Evolutionary conservation across 2,329 filamentous ascomycete species (phyloP).

Genomic region (Penicillium sp.): DNA sequence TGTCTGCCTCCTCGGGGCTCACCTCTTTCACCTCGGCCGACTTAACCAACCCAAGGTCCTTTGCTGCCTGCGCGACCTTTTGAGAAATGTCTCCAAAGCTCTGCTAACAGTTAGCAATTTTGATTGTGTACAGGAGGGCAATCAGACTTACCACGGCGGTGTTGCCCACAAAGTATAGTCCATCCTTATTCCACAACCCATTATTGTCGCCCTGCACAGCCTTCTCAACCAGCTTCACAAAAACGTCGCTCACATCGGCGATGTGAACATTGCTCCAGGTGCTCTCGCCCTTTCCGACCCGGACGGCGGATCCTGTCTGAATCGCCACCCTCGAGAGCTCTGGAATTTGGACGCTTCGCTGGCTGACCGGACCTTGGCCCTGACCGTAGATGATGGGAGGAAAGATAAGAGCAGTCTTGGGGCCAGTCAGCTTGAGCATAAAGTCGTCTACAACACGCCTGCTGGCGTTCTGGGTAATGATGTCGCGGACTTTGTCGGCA

Average conservation of each 20-base stretch:
- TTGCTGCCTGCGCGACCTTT: constrained; percentile 27
- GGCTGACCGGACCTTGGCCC: constrained; percentile 56
- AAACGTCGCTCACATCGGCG: constrained; percentile 60
- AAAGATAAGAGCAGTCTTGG: constrained; percentile 64
- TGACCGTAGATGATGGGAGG: constrained; percentile 65
- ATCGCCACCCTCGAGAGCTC: constrained; percentile 50
- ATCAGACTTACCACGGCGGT: constrained; percentile 30
- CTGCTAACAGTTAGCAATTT: background rate
- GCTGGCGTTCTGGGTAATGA: constrained; percentile 42
- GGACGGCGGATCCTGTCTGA: constrained; percentile 53
- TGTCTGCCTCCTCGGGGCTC: constrained; percentile 30
- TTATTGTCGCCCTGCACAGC: constrained; percentile 33
- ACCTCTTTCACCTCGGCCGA: constrained; percentile 27
- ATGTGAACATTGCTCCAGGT: constrained; percentile 66
- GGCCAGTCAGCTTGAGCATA: constrained; percentile 55
- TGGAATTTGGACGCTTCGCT: constrained; percentile 57
- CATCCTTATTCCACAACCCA: constrained; percentile 46
- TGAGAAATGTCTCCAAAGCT: constrained; percentile 31
- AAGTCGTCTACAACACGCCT: constrained; percentile 72
- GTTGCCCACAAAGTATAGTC: constrained; percentile 41
- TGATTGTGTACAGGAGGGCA: background rate
- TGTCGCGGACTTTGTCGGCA: constrained; percentile 34
- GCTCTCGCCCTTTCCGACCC: constrained; percentile 60
- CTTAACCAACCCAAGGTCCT: constrained; percentile 27
- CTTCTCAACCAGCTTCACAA: constrained; percentile 56